Base-by-base conservation (phyloP, 495 filamentous ascomycete genomes). In the Paragyromitra xinjiangensis region DNA sequence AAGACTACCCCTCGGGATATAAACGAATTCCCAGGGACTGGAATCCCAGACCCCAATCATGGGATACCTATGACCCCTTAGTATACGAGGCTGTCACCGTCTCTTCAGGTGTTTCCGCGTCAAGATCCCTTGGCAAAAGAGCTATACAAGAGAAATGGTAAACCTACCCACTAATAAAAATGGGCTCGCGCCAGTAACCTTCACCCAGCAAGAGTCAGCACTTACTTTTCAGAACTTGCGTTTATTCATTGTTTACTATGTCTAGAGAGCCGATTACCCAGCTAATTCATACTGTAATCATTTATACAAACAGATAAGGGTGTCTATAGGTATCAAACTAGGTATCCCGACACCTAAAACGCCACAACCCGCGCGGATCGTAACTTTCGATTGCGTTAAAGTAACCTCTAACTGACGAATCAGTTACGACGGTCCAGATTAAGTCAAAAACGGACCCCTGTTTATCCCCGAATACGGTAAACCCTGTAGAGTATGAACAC, bases 331-430 rank as follows among this genome's bases (percentile, higher is more conserved):
- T 45, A 6, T 48, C 40, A 34, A 42, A 69, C 53, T 16, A 7
- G 67, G 53, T 16, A 61, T 70, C 19, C 53, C 53, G 67, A 39
- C 61, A 58, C 22, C 22, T 42, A 16, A 22, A 37, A 37, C 0
- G 9, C 14, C 9, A 48, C 53, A 14, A 11, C 66, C 39, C 19
- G 37, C 19, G 37, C 5, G 5, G 12, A 61, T 19, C 40, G 14
- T 59, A 14, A 19, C 37, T 37, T 61, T 29, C 37, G 11, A 59
- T 59, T 44, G 40, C 12, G 24, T 58, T 59, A 22, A 59, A 44
- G 39, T 45, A 19, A 68, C n/a, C 50, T 44, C 37, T 29, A 26
- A 12, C 37, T 3, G 8, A 19, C 2, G 39, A 19, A 29, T 29
- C 24, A 56, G 22, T 8, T 8, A 22, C 7, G 9, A 56, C 2